Percentiles rank a stretch among this genome's conserved stretches.
These are phyloP conservation scores for Boletus barrowsii DNA, from an alignment of 768 basidiomycete genomes.

Conservation along the genomic window DNA sequence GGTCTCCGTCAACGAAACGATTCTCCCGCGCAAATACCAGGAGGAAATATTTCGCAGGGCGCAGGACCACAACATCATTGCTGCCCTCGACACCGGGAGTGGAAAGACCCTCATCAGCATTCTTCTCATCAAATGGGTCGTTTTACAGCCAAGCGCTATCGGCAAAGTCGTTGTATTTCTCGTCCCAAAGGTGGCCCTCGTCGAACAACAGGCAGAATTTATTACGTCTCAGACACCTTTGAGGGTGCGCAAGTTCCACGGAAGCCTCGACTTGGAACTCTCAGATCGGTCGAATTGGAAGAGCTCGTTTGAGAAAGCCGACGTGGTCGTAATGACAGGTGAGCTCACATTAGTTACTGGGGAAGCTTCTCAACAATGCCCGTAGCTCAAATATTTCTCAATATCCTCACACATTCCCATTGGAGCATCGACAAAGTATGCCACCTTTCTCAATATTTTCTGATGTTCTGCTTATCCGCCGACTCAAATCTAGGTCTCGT, in stretches of 20 bases:
- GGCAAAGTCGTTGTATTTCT: constrained; percentile 74
- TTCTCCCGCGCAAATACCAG: constrained; percentile 51
- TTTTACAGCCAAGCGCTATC: constrained; percentile 44
- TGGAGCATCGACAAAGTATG: constrained; percentile 66
- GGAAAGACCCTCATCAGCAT: constrained; percentile 63
- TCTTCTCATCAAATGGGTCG: constrained; percentile 73
- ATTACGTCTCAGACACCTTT: constrained; percentile 62
- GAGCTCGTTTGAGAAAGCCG: constrained; percentile 55
- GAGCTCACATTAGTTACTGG: constrained; percentile 13
- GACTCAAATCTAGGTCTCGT: constrained; percentile 40
- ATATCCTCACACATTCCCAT: constrained; percentile 76
- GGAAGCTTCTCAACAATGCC: constrained; percentile 5
- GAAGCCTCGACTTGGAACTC: constrained; percentile 67
- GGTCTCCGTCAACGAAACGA: constrained; percentile 33
- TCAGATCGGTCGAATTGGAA: constrained; percentile 66
- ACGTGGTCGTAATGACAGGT: constrained; percentile 89
- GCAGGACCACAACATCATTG: constrained; percentile 51
- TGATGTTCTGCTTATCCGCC: background rate
- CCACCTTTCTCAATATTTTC: background rate
- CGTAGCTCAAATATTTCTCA: constrained; percentile 78
- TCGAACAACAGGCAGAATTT: constrained; percentile 76
- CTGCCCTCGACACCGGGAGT: constrained; percentile 56
- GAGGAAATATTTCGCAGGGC: constrained; percentile 56
- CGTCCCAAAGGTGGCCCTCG: constrained; percentile 82
- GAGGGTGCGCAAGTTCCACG: constrained; percentile 66